Evolutionary conservation across 2,329 filamentous ascomycete genomes (phyloP).

Genomic region (Xylaria sp.): DNA sequence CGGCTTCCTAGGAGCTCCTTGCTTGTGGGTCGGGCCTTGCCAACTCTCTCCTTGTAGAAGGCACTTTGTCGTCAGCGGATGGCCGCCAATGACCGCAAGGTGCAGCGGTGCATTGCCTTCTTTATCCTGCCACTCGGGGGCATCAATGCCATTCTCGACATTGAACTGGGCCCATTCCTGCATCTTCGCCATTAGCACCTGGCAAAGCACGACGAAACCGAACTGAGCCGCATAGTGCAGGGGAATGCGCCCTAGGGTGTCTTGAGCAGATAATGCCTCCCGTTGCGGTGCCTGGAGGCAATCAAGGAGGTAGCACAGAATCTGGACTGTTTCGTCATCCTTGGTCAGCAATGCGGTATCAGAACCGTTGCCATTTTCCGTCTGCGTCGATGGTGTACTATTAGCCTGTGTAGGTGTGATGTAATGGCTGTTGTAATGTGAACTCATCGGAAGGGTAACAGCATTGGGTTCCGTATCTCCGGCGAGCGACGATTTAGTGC

Average conservation of each 20-base stretch:
- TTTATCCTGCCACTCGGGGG: conserved; percentile 84
- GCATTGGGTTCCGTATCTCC: conserved; percentile 56
- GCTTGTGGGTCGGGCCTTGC: conserved; percentile 65
- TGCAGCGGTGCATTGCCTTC: conserved; percentile 92
- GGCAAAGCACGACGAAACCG: conserved; percentile 87
- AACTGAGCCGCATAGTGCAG: conserved; percentile 95
- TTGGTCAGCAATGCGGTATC: conserved; percentile 68
- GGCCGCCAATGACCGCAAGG: conserved; percentile 87
- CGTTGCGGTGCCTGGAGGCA: conserved; percentile 70
- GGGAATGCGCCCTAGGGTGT: conserved; percentile 81
- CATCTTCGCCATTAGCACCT: conserved; percentile 86
- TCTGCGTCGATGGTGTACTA: conserved; percentile 64
- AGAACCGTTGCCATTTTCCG: conserved; percentile 57
- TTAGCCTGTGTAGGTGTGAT: conserved; percentile 71
- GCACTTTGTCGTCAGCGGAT: conserved; percentile 80
- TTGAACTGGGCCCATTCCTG: conserved; percentile 88
- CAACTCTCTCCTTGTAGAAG: conserved; percentile 81
- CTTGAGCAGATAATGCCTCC: conserved; percentile 66
- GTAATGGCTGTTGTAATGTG: conserved; percentile 68
- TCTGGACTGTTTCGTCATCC: conserved; percentile 75
- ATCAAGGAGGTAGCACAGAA: conserved; percentile 67
- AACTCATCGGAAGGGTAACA: conserved; percentile 51
- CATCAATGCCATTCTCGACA: conserved; percentile 83
- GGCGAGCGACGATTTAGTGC: conserved; percentile 58
- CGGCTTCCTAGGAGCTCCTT: conserved; percentile 62